Conservation (phyloP, 805 yeast species). For the Zygosaccharomyces siamensis region DNA sequence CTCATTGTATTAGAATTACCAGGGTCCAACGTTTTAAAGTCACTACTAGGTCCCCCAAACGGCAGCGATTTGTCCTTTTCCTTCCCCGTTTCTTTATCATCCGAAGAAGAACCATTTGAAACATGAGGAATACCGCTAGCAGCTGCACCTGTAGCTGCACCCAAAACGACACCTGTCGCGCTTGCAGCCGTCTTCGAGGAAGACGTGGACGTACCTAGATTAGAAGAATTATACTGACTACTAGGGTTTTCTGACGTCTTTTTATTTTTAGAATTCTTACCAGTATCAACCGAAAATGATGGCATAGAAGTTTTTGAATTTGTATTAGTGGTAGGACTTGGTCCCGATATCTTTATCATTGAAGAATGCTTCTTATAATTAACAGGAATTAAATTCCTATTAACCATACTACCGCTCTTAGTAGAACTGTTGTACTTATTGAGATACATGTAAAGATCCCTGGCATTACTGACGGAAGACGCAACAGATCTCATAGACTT, state of each 20-base stretch:
- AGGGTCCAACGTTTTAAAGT: constrained; percentile 29
- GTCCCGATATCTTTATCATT: constrained; percentile 37
- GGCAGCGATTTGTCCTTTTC: background rate
- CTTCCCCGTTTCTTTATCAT: constrained; percentile 1
- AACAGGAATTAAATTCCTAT: constrained; percentile 54
- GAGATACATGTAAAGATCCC: constrained; percentile 69
- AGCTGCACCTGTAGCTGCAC: constrained; percentile 5
- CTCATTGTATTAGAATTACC: constrained; percentile 21
- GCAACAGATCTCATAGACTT: constrained; percentile 73
- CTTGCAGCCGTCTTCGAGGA: constrained; percentile 7
- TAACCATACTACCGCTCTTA: constrained; percentile 34
- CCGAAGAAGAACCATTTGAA: constrained; percentile 1
- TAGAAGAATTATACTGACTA: constrained; percentile 12
- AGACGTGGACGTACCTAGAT: constrained; percentile 9
- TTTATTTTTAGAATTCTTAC: constrained; percentile 32
- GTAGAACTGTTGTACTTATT: constrained; percentile 40
- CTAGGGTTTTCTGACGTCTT: constrained; percentile 35
- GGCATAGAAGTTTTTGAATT: constrained; percentile 19
- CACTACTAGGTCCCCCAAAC: background rate
- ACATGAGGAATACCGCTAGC: constrained; percentile 10
- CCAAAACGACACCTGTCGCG: constrained; percentile 1
- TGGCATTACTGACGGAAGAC: constrained; percentile 73
- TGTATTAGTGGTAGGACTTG: constrained; percentile 20
- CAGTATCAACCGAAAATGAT: constrained; percentile 29
- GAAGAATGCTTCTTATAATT: constrained; percentile 70